phyloP scores from a whole-genome alignment of 345 rosid species.

The Passiflora organensis region DNA sequence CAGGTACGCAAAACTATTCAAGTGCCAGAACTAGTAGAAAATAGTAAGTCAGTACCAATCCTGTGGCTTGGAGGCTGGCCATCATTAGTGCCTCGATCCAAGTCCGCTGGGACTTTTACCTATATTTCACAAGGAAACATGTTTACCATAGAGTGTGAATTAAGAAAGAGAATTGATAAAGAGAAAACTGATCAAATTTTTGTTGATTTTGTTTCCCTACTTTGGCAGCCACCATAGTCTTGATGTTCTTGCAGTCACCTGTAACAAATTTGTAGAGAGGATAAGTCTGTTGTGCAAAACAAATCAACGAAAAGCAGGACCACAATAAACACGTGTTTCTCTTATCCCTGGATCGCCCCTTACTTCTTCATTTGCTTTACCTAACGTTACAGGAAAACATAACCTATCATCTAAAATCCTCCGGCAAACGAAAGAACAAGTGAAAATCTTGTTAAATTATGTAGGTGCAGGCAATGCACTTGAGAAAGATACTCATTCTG shows the following conservation, averaged over 20 bases:
- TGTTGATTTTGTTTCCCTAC: not conserved
- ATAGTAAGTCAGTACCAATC: slow-evolving; percentile 6
- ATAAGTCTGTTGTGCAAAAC: too few species aligned
- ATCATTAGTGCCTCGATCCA: slow-evolving; percentile 11
- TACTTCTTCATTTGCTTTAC: too few species aligned
- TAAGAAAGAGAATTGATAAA: not conserved
- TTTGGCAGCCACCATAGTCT: slow-evolving; percentile 7
- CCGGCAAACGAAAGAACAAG: too few species aligned
- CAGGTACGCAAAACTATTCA: not conserved
- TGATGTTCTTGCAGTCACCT: not conserved
- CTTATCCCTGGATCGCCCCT: too few species aligned
- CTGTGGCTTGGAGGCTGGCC: not conserved
- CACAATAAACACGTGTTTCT: too few species aligned
- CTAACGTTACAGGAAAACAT: not conserved
- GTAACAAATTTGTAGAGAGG: too few species aligned
- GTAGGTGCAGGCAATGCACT: too few species aligned
- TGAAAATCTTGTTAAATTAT: too few species aligned
- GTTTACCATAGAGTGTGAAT: not conserved
- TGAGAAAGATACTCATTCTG: too few species aligned
- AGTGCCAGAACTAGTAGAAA: not conserved
- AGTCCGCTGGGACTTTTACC: slow-evolving; percentile 10
- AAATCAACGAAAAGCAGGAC: not conserved
- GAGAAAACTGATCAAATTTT: not conserved
- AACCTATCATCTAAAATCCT: not conserved
- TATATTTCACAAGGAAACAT: slow-evolving; percentile 5